phyloP scores from a whole-genome alignment of 208 protist species.

The Jaenimonas drosophilae region DNA sequence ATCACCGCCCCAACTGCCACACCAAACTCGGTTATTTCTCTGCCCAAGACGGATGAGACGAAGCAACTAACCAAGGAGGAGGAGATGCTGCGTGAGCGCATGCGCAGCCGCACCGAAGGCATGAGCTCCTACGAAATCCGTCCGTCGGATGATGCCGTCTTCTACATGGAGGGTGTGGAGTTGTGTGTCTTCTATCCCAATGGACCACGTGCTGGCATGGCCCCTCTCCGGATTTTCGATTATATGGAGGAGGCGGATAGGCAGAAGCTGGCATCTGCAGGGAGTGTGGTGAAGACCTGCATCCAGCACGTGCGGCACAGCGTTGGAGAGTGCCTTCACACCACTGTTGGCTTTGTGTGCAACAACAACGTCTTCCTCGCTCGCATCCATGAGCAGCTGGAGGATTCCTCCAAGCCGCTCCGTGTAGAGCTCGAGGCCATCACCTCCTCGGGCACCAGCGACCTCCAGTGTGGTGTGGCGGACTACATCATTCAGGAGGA shows the following conservation, averaged over 20 bases:
- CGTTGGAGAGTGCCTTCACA: constrained; percentile 6
- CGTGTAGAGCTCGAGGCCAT: constrained; percentile 32
- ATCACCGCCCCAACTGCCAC: constrained; percentile 2
- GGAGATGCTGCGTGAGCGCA: constrained; percentile 74
- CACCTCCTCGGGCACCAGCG: constrained; percentile 51
- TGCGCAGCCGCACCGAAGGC: constrained; percentile 42
- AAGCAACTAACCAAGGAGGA: constrained; percentile 50
- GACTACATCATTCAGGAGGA: constrained; percentile 92
- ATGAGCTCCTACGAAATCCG: constrained; percentile 51
- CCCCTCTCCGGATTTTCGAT: constrained; percentile 55
- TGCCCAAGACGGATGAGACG: neutral
- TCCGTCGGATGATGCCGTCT: constrained; percentile 35
- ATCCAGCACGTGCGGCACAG: constrained; percentile 1
- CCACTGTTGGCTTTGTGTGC: constrained; percentile 52
- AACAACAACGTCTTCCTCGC: constrained; percentile 67
- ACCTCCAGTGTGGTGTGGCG: constrained; percentile 61
- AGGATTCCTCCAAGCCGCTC: constrained; percentile 7
- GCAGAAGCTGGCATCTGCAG: too few species aligned
- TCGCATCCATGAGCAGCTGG: constrained; percentile 22
- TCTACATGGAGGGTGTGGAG: constrained; percentile 48
- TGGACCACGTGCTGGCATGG: constrained; percentile 17
- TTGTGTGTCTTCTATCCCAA: constrained; percentile 52
- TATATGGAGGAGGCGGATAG: constrained; percentile 22
- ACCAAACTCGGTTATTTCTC: neutral
- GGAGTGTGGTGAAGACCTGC: constrained; percentile 13